Evolutionary conservation across 129 eudicot genomes (phyloP).

Genomic region (Flaveria linearis): DNA sequence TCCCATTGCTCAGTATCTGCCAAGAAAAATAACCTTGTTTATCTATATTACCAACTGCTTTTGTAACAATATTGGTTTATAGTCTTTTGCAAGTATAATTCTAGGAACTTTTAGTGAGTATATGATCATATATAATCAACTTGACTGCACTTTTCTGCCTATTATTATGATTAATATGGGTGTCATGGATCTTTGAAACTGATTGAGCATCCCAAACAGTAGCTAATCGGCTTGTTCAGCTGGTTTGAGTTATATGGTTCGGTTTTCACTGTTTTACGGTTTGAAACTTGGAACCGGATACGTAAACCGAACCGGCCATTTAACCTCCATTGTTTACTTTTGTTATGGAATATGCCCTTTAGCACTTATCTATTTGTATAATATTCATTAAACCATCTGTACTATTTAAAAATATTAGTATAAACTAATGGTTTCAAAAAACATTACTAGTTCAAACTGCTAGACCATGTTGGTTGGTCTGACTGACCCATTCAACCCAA

Average conservation of each 20-base stretch:
- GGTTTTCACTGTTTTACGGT: neutral
- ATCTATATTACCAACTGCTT: neutral
- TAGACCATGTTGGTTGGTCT: no score
- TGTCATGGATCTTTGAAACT: neutral
- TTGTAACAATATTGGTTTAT: neutral
- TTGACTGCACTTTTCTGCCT: neutral
- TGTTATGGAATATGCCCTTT: neutral
- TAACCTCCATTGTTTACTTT: neutral
- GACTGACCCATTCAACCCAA: no score
- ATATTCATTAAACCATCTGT: neutral
- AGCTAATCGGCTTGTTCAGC: neutral
- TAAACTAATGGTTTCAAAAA: neutral
- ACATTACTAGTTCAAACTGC: no score
- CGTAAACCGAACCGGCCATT: neutral
- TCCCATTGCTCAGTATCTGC: slow-evolving; percentile 68
- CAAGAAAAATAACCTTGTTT: neutral
- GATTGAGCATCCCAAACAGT: neutral
- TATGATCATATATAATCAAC: no score
- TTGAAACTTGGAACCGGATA: neutral
- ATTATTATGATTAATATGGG: neutral
- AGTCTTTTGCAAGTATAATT: no score
- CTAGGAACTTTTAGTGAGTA: no score
- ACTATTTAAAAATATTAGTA: neutral
- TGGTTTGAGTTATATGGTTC: neutral
- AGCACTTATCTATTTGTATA: neutral